A percentile compares a stretch with the other conserved stretches of the same genome.
phyloP scores from a whole-genome alignment of 2,329 filamentous ascomycete species.

The Lecanicillium sp. region DNA sequence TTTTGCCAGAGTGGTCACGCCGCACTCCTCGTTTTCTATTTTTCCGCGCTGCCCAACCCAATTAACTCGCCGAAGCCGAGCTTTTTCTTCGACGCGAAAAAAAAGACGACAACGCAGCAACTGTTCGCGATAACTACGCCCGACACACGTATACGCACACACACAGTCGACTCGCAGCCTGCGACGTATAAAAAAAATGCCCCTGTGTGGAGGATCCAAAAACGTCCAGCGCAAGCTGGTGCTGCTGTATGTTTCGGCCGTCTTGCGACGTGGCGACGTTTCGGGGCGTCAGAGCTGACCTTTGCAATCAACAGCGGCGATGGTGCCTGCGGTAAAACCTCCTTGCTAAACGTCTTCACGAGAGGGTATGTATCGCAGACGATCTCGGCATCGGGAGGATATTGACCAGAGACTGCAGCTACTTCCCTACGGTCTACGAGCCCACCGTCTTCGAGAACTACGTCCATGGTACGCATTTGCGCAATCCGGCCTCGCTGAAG shows the following conservation, averaged over 20 bases:
- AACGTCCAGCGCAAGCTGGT: slow-evolving; percentile 95
- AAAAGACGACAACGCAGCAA: not conserved
- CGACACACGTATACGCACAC: not conserved
- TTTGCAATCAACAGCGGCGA: slow-evolving; percentile 60
- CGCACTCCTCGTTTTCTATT: too few species aligned
- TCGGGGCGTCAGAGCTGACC: slow-evolving; percentile 3
- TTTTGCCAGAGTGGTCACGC: too few species aligned
- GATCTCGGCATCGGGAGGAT: not conserved
- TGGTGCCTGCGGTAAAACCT: slow-evolving; percentile 95
- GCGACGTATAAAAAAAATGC: slow-evolving; percentile 16
- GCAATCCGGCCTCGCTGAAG: too few species aligned
- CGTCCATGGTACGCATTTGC: slow-evolving; percentile 70
- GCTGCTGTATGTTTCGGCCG: slow-evolving; percentile 55
- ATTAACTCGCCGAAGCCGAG: too few species aligned
- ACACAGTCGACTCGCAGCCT: not conserved
- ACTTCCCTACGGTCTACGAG: slow-evolving; percentile 97
- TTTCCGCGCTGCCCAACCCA: too few species aligned
- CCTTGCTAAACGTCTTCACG: slow-evolving; percentile 94
- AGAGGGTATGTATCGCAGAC: slow-evolving; percentile 65
- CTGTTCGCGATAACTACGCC: not conserved
- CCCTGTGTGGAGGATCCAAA: slow-evolving; percentile 65
- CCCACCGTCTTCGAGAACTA: slow-evolving; percentile 99
- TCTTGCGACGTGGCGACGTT: not conserved
- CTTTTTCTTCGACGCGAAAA: too few species aligned
- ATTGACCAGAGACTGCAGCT: slow-evolving; percentile 44